Evolutionary conservation across 129 eudicot genomes (phyloP), one percentile per base, ranked within the genome.

Genomic region (Glebionis coronaria): DNA sequence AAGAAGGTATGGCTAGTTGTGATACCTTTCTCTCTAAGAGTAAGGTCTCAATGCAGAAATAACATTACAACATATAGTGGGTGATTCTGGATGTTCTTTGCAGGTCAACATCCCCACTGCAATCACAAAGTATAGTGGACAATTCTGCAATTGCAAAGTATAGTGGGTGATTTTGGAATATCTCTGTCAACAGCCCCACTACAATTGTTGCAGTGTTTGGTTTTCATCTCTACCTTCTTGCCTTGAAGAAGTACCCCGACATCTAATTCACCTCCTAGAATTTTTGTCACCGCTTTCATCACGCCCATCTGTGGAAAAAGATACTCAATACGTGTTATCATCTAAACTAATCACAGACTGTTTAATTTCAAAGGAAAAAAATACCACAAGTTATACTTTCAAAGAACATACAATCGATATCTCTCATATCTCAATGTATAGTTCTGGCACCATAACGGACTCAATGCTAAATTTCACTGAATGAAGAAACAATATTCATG

Each of bases 361-460:
- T 35, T 35, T 35, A 35, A 6, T 35, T 35, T 35, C n/a, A 56
- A 54, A 23, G 31, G 21, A n/a, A 61, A 23, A 11, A 57, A 4
- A 42, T n/a, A 5, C 23, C 19, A 23, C 66, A 69, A 27, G 18
- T 56, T 51, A 51, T 81, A 90, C 99, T 97, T 94, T 94, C 49
- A 94, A 83, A 47, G 97, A 87, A 68, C 95, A 94, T 47, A 94
- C 88, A 54, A 90, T 94, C 46, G 90, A 76, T 61, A 83, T 90
- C 78, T 94, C 99, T 19, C 97, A 90, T 73, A 94, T 90, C 82
- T 94, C 99, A 54, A 94, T 66, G 56, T 84, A 83, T 72, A 94
- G 87, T 81, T 94, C 97, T 8, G 99, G 99, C 70, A 94, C 95
- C 78, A 61, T 82, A 74, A 94, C 84, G 62, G 99, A 89, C 79